A percentile compares a stretch with the other conserved stretches of the same genome.
Conservation (phyloP, 768 basidiomycete genomes). For the Boletus rubropictus region DNA sequence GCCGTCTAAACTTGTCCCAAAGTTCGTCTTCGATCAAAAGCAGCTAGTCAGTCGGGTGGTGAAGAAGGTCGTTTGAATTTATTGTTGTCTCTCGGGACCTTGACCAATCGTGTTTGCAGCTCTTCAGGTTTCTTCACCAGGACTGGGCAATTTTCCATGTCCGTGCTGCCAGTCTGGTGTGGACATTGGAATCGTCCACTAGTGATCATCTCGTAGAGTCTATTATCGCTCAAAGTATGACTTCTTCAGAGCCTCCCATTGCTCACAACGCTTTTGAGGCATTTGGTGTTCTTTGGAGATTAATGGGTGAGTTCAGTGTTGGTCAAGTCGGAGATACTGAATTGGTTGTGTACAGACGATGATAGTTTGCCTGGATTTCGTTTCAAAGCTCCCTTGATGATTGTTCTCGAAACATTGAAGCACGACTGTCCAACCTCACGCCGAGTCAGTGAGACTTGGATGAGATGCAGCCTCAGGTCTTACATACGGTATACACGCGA, state of each 20-base stretch:
- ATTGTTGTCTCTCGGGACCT: background rate
- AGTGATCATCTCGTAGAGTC: constrained; percentile 67
- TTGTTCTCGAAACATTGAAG: constrained; percentile 77
- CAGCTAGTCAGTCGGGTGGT: constrained; percentile 55
- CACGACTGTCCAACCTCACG: constrained; percentile 68
- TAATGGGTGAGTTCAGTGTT: constrained; percentile 54
- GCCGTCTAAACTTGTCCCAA: constrained; percentile 45
- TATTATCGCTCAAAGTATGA: constrained; percentile 69
- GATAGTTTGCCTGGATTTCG: constrained; percentile 71
- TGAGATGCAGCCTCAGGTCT: constrained; percentile 88
- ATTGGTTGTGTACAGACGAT: constrained; percentile 53
- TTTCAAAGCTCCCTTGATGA: constrained; percentile 83
- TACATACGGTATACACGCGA: constrained; percentile 63
- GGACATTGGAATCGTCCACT: constrained; percentile 61
- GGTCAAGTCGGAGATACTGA: constrained; percentile 2
- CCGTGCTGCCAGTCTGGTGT: constrained; percentile 75
- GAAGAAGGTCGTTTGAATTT: constrained; percentile 34
- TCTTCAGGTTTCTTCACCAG: constrained; percentile 69
- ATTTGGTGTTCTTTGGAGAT: constrained; percentile 89
- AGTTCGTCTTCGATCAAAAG: constrained; percentile 50
- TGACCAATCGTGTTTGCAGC: constrained; percentile 32
- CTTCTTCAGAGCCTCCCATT: constrained; percentile 42
- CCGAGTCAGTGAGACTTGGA: constrained; percentile 91
- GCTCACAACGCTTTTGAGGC: constrained; percentile 68
- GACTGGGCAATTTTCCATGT: constrained; percentile 69